Base-by-base conservation (phyloP, 139 green algal genomes). In the Coccomyxa sp. region DNA sequence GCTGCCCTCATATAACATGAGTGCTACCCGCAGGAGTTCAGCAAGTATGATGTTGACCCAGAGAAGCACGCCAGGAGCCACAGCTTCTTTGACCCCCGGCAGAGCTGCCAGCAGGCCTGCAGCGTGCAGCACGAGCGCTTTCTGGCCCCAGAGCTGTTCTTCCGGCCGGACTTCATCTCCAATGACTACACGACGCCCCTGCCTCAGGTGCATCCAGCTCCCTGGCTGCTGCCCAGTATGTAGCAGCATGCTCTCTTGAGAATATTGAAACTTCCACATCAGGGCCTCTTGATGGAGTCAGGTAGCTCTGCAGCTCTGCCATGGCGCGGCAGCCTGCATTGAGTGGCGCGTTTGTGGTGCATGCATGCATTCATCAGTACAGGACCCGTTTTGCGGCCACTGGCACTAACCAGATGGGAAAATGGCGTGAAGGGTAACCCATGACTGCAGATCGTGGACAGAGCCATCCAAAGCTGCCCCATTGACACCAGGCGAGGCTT, bases 401-500 rank as follows among this genome's bases (percentile, higher is more conserved):
- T n/a, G n/a, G n/a, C n/a, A n/a, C n/a, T n/a, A n/a, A n/a, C n/a
- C n/a, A n/a, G n/a, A n/a, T n/a, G n/a, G n/a, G n/a, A n/a, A n/a
- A n/a, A n/a, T n/a, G n/a, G n/a, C n/a, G n/a, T 71, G 27, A 71
- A 71, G 18, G n/a, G 18, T 31, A 35, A 12, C 64, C n/a, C 8
- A 27, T 71, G 18, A n/a, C 34, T 34, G 40, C 78, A 82, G 78
- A 31, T 95, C 37, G 85, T 97, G 8, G 92, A 97, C 79, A 33
- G 82, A 6, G 85, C 85, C 37, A 90, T 97, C 39, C 85, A 89
- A 74, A 80, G 29, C 34, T 91, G 88, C 75, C 90, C 92, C 70
- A 97, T 97, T 72, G 92, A 97, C 86, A 92, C 88, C 18, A 83
- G 93, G n/a, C 77, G 92, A 5, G 78, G 82, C 14, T 87, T 97